Evolutionary conservation across 2,329 filamentous ascomycete genomes (phyloP), one percentile per base, ranked within the genome.

Genomic region (Zopfia rhizophila): DNA sequence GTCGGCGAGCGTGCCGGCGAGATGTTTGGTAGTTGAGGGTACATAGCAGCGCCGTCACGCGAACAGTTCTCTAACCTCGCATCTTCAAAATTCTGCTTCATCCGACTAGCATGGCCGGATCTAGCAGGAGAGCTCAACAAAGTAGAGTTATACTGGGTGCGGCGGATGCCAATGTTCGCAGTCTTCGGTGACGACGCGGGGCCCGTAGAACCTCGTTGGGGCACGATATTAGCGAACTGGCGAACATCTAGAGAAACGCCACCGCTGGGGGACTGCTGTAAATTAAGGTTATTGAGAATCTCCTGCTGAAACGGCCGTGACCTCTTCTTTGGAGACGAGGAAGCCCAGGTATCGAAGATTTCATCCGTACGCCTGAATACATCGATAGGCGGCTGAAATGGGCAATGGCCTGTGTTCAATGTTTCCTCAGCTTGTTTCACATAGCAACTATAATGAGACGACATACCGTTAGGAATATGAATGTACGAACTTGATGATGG

Each of bases 101-200:
- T 67, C 13, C 62, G 56, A 12, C 40, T 55, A 3, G 58, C 44
- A 46, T 69, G 54, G 4, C 65, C 60, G n/a, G 51, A 46, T 21
- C 66, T 58, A 14, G 66, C 65, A 16, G 67, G 67, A 3, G 65
- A 69, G 21, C 48, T 51, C 11, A 66, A 38, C 13, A 69, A 33
- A 11, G 49, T 32, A 1, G 52, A 48, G 12, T 38, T 51, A 48
- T 57, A 47, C 7, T 56, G 45, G 6, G 48, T 37, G 1, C 66
- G 65, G 18, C 63, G 61, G 16, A 56, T 38, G 24, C 65, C 48
- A n/a, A 61, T 41, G 33, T 66, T 68, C 12, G 63, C 55, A 28
- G 24, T 31, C 16, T 36, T 41, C 3, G 38, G 28, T 8, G 50
- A 41, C 12, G 54, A 55, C 8, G 21, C 23, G n/a, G 44, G 31